Percentiles rank a stretch among this genome's conserved stretches.
Evolutionary conservation across 2,329 filamentous ascomycete genomes (phyloP).

Genomic region (Fusarium piperis): DNA sequence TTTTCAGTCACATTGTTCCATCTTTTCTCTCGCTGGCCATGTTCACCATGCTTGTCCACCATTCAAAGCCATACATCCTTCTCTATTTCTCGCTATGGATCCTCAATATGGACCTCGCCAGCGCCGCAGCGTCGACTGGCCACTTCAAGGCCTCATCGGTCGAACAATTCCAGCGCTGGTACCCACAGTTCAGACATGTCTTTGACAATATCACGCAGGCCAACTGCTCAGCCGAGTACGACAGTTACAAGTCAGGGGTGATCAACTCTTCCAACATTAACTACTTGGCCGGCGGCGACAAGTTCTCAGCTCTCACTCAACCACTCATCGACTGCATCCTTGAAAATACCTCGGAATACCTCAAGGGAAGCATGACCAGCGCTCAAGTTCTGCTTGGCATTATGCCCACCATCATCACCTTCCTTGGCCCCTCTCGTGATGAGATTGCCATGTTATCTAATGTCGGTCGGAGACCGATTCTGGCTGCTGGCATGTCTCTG

Average conservation of each 20-base stretch:
- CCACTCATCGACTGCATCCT: constrained; percentile 15
- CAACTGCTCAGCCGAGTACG: neutral
- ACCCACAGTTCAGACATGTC: constrained; percentile 6
- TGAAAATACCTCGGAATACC: neutral
- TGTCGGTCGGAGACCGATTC: neutral
- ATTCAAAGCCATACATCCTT: neutral
- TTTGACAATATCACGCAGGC: neutral
- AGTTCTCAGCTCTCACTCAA: constrained; percentile 4
- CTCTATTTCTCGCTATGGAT: neutral
- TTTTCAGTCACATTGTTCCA: neutral
- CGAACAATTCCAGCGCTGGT: constrained; percentile 5
- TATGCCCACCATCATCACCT: constrained; percentile 11
- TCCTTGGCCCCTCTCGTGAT: constrained; percentile 2
- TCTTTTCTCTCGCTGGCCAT: neutral
- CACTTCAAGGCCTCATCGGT: neutral
- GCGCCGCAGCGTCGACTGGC: neutral
- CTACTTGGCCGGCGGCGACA: neutral
- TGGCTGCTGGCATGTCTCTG: constrained; percentile 2
- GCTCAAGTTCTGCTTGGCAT: constrained; percentile 8
- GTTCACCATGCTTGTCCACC: neutral
- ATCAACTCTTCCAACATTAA: constrained; percentile 2
- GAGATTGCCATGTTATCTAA: constrained; percentile 4
- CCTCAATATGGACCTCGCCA: neutral
- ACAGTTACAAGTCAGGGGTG: neutral
- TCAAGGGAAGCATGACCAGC: constrained; percentile 6